Percentiles rank a stretch among this genome's conserved stretches.
These are phyloP conservation scores for Juglanconis juglandina DNA, from an alignment of 2,329 filamentous ascomycete genomes.

Conservation along the genomic window DNA sequence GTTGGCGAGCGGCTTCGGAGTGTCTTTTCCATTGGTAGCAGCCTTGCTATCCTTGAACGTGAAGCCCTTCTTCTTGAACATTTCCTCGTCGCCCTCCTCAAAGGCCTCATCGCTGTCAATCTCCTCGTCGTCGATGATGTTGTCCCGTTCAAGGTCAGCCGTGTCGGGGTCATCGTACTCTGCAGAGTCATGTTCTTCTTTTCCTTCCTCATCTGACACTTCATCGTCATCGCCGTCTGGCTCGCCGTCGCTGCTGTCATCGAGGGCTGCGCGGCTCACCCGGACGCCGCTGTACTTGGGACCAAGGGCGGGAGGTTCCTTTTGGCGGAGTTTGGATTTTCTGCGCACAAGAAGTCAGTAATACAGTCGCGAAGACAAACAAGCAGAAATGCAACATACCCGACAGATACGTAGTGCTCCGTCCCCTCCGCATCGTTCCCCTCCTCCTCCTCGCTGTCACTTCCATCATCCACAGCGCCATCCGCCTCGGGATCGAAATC, in stretches of 20 bases:
- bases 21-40: constrained; percentile 26
- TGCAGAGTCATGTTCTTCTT: constrained; percentile 17
- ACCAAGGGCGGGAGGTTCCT: constrained; percentile 66
- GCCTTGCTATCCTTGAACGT: constrained; percentile 55
- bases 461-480: constrained; percentile 51
- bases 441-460: constrained; percentile 46
- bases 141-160: constrained; percentile 51
- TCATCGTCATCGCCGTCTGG: constrained; percentile 31
- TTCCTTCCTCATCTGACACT: constrained; percentile 27
- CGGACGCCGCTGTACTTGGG: constrained; percentile 76
- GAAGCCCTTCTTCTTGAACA: constrained; percentile 64
- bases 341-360: constrained; percentile 34
- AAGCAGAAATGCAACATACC: constrained; percentile 39
- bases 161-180: constrained; percentile 55
- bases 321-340: constrained; percentile 79
- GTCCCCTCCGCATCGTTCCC: constrained; percentile 59
- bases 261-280: constrained; percentile 66
- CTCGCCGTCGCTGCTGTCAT: constrained; percentile 52
- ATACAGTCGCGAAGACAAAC: background rate
- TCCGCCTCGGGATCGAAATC: constrained; percentile 80
- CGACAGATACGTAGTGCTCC: constrained; percentile 82
- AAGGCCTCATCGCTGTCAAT: constrained; percentile 69
- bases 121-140: constrained; percentile 54
- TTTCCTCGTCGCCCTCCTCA: constrained; percentile 79
- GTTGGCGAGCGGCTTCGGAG: constrained; percentile 24